Base-by-base conservation (phyloP, 106 monocot genomes). In the Dendrobium chrysotoxum region DNA sequence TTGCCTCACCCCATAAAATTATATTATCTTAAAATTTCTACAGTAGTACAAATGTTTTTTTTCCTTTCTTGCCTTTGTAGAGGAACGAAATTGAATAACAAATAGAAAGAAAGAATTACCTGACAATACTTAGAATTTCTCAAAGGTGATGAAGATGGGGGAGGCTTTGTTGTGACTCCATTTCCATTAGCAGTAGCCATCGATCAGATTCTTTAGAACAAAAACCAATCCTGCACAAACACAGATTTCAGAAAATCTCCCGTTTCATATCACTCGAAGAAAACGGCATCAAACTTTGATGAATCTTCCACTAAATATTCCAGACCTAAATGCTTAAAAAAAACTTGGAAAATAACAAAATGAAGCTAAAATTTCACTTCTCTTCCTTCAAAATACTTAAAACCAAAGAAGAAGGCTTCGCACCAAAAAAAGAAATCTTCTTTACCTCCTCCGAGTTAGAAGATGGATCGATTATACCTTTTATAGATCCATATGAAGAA, bases 121-220 rank as follows among this genome's bases (percentile, higher is more conserved):
- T 81, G 81, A 40, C 53, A 74, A 81, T 73, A 81, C 31, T 81
- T 81, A 12, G 81, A 81, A 74, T 81, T 55, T 44, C 81, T 81
- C 81, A 81, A 39, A 5, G 81, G 81, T 31, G 81, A 81, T 47
- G 81, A 72, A 53, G 53, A 72, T 6, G 81, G 81, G 11, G 81
- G 81, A 25, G 72, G 21, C 74, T 74, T 81, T 0, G 50, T 73
- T 11, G 20, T 21, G 11, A 30, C 38, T 4, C 13, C 38, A 46
- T 57, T 79, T 12, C 79, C 79, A 44, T 79, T 65, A 21, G 25
- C 39, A 21, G 67, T 67, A 15, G 67, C 67, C 67, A 67, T 67
- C 25, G 67, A 67, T 67, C 21, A 67, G 26, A 35, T 35, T 35
- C 35, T 35, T 35, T 35, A 35, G 35, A 35, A 35, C 3, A 35